Evolutionary conservation across 345 rosid species (phyloP), one percentile per base, ranked within the genome.

Genomic region (Citrus inodora): DNA sequence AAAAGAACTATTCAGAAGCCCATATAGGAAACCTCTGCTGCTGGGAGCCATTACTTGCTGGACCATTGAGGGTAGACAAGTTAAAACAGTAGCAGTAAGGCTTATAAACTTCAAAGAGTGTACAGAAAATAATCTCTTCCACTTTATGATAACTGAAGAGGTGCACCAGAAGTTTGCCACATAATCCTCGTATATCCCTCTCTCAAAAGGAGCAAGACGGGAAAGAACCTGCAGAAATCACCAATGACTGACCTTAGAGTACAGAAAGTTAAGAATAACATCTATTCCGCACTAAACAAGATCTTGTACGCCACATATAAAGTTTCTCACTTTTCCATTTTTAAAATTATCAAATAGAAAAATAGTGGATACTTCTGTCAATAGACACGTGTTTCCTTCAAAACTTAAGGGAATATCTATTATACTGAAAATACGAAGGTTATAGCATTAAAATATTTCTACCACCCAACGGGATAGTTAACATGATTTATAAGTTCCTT

Each of bases 131-230:
- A 91, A 82, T 70, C 81, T 90, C 82, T 96, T 96, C 98, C 98
- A 94, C 86, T 96, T 96, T 40, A 94, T 84, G 71, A 96, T 77
- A 76, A 91, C 71, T 28, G 97, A 94, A 32, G 93, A 81, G 48
- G 95, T 81, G 82, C 99, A 96, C 99, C 98, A 96, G 85, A 96
- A 92, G 84, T 94, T 94, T 48, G 98, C 98, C 46, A 96, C 98
- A 80, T 94, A 92, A 80, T 96, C 98, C 88, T 96, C 98, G 9
- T 96, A 96, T 89, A 96, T 86, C 65, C 99, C 98, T 80, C 99
- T 92, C 83, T 94, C 97, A 56, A 96, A 96, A 63, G 99, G 99
- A 84, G 97, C 97, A 80, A 94, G 94, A 75, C 95, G 97, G 59
- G 89, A 89, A 53, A 94, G 86, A 85, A 94, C 97, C 98, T 96